Evolutionary conservation across 257 asterid genomes (phyloP).

Genomic region (Fraxinus pennsylvanica): DNA sequence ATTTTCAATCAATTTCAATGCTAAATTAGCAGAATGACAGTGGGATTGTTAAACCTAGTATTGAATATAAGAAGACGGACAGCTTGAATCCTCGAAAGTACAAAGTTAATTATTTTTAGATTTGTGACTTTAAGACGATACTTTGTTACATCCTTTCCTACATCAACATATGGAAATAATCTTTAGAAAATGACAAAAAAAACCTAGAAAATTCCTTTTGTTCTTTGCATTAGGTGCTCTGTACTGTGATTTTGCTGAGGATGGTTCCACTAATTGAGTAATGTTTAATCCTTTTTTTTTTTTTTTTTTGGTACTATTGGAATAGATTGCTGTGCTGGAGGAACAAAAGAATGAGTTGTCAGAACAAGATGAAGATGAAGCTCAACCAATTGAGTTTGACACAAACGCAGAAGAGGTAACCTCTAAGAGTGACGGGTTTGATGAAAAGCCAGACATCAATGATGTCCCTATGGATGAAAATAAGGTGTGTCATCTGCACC

Average conservation of each 20-base stretch:
- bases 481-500: conserved; percentile 43
- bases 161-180: not conserved
- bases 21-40: not conserved
- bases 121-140: not conserved
- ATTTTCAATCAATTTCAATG: not conserved
- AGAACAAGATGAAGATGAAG: conserved; percentile 72
- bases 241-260: conserved; percentile 11
- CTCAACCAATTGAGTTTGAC: conserved; percentile 51
- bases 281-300: not conserved
- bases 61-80: not conserved
- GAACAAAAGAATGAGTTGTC: conserved; percentile 69
- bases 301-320: conserved; percentile 4
- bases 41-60: not conserved
- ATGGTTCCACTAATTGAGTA: not conserved
- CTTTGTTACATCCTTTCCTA: too few relatives aligned
- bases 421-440: conserved; percentile 49
- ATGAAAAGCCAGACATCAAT: conserved; percentile 92
- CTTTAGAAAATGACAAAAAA: not conserved
- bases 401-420: conserved; percentile 39
- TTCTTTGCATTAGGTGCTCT: conserved; percentile 5
- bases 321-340: conserved; percentile 72
- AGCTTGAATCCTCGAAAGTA: not conserved
- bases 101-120: too few relatives aligned
- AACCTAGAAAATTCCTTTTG: not conserved
- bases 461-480: conserved; percentile 72